These are phyloP conservation scores for Raphanus sativus DNA, from an alignment of 345 rosid species.

Conservation along the genomic window DNA sequence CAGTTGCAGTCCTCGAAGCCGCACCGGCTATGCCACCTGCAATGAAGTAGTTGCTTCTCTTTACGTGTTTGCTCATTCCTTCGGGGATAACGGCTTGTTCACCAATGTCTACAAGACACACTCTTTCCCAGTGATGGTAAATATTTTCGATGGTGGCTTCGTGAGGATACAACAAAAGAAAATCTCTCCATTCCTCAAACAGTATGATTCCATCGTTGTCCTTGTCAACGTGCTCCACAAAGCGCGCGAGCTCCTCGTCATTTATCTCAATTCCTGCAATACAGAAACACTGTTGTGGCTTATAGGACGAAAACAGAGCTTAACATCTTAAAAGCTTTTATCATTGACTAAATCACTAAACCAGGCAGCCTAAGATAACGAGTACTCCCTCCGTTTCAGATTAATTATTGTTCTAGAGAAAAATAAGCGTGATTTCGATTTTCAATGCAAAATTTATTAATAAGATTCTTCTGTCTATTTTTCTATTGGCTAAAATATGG, in stretches of 20 bases:
- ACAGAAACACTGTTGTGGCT: constrained; percentile 54
- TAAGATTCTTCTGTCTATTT: too few relatives aligned
- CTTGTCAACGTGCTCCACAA: constrained; percentile 92
- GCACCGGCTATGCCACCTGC: constrained; percentile 87
- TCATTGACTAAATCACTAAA: too few relatives aligned
- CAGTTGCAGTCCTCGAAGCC: constrained; percentile 84
- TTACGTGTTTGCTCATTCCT: constrained; percentile 79
- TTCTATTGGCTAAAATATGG: too few relatives aligned
- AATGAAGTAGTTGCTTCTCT: constrained; percentile 72
- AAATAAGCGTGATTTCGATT: too few relatives aligned
- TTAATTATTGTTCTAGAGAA: not conserved
- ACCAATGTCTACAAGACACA: constrained; percentile 84
- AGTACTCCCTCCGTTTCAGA: not conserved
- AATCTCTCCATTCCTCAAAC: constrained; percentile 95
- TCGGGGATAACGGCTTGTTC: constrained; percentile 83
- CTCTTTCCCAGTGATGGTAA: constrained; percentile 84
- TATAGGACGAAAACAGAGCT: constrained; percentile 47
- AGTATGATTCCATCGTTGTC: constrained; percentile 88
- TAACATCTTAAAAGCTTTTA: too few relatives aligned
- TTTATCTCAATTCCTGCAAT: constrained; percentile 75
- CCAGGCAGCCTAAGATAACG: too few relatives aligned
- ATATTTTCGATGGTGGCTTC: constrained; percentile 93
- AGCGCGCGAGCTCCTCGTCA: constrained; percentile 81
- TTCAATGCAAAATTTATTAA: too few relatives aligned
- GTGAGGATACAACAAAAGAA: constrained; percentile 86